Conservation (phyloP, 495 filamentous ascomycete species). For the Aspergillus sparsus region DNA sequence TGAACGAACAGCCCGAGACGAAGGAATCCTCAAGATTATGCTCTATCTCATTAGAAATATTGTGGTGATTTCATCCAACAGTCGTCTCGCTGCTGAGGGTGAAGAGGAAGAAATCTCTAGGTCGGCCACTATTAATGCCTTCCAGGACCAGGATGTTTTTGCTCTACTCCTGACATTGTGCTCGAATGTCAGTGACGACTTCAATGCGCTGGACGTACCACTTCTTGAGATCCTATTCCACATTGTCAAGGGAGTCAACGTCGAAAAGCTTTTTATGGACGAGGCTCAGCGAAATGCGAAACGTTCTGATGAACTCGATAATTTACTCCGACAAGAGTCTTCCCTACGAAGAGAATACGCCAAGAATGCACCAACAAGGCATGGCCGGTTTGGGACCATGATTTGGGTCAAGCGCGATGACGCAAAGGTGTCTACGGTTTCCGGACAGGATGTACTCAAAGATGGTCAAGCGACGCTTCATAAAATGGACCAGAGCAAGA, state of each 20-base stretch:
- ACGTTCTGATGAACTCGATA: slow-evolving; percentile 70
- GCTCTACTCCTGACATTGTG: slow-evolving; percentile 79
- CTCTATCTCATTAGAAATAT: slow-evolving; percentile 89
- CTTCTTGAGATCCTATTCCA: slow-evolving; percentile 90
- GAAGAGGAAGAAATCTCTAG: slow-evolving; percentile 88
- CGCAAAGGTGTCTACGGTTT: slow-evolving; percentile 76
- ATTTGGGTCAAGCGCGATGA: slow-evolving; percentile 93
- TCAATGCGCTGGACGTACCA: slow-evolving; percentile 80
- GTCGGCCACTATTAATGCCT: slow-evolving; percentile 83
- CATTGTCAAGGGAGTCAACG: slow-evolving; percentile 84
- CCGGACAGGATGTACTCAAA: slow-evolving; percentile 80
- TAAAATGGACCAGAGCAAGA: slow-evolving; percentile 91
- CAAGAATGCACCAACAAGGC: slow-evolving; percentile 78
- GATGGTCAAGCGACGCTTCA: slow-evolving; percentile 69
- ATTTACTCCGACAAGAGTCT: slow-evolving; percentile 75
- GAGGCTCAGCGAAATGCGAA: slow-evolving; percentile 65
- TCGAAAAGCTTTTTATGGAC: slow-evolving; percentile 81
- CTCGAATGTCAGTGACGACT: slow-evolving; percentile 91
- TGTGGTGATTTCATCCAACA: slow-evolving; percentile 74
- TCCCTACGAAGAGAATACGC: slow-evolving; percentile 76
- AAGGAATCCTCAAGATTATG: slow-evolving; percentile 90
- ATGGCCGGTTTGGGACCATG: slow-evolving; percentile 96
- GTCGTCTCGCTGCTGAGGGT: slow-evolving; percentile 58
- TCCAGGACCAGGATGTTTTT: slow-evolving; percentile 87
- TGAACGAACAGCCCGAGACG: slow-evolving; percentile 77